Percentiles rank a stretch among this genome's conserved stretches.
phyloP scores from a whole-genome alignment of 225 moss, liverwort and hornwort genomes.

The Ulota crispa region DNA sequence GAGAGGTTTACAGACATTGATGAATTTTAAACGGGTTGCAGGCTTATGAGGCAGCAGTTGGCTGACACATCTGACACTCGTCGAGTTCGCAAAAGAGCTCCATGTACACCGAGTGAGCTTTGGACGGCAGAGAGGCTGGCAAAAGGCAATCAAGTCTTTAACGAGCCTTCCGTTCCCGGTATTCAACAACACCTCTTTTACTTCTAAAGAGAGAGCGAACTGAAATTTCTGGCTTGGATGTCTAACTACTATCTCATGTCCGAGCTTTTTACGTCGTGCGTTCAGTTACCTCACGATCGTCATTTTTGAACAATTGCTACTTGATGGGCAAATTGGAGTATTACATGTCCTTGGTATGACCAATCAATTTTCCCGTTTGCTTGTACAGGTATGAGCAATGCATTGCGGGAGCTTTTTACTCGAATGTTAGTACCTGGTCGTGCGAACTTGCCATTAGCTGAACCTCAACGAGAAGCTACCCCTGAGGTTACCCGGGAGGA shows the following conservation, averaged over 20 bases:
- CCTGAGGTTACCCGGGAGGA: constrained; percentile 40
- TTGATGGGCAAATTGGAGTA: neutral
- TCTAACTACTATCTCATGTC: neutral
- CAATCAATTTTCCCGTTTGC: neutral
- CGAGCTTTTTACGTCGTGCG: neutral
- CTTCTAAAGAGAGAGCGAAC: neutral
- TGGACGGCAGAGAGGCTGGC: constrained; percentile 76
- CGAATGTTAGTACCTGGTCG: constrained; percentile 75
- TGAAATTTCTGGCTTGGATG: constrained; percentile 6
- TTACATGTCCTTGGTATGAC: neutral
- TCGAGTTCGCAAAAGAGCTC: constrained; percentile 86
- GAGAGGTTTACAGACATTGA: constrained; percentile 10
- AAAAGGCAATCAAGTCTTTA: constrained; percentile 62
- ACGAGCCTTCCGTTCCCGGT: constrained; percentile 83
- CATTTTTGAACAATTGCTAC: neutral
- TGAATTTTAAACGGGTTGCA: constrained; percentile 38
- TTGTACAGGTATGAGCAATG: constrained; percentile 56
- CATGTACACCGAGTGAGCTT: constrained; percentile 77
- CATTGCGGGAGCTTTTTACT: constrained; percentile 60
- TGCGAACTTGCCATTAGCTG: constrained; percentile 73
- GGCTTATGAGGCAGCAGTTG: constrained; percentile 93
- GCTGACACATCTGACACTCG: constrained; percentile 87
- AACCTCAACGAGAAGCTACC: constrained; percentile 33
- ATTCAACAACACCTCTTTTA: constrained; percentile 6
- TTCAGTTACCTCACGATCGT: constrained; percentile 1